Base-by-base conservation (phyloP, 2,329 filamentous ascomycete species). In the Aspergillus sp. region DNA sequence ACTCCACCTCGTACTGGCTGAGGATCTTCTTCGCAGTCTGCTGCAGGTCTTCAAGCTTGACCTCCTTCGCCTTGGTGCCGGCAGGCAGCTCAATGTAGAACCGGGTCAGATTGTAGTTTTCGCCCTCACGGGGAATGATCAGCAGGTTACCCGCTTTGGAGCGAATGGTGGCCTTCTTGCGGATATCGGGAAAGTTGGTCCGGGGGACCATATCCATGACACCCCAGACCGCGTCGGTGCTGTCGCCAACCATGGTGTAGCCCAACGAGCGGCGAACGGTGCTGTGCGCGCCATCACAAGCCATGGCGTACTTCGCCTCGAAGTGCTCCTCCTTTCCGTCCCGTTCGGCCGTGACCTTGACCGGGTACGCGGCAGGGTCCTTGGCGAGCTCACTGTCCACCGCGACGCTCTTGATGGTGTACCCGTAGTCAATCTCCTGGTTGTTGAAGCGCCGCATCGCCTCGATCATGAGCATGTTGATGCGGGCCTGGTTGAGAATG, bases 51-150 rank as follows among this genome's bases (percentile, higher is more conserved):
- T 76, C 75, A 0, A 85, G 68, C 2, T 68, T 80, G 32, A 87
- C 79, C 17, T 77, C 72, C 52, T 76, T 79, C 1, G 79, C 74
- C 2, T 76, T 75, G 0, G 77, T 81, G 5, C 77, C 76, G 0
- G 63, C 61, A 0, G 79, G 77, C 1, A 87, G 65, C 63, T 87
- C 79, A 51, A 86, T 83, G 65, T 86, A 87, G 64, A 86, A 82
- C 13, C 85, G 79, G 1, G 80, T 81, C 56, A 87, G 68, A 46
- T 78, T 78, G 2, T 78, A 67, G 47, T 77, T 78, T 1, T 79
- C 78, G 3, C 78, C 79, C 64, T 81, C 79, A n/a, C 79, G 74
- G 0, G 79, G 78, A 36, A 82, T 81, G 50, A 81, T 76, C 60
- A 80, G 56, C 11, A 80, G 52, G 17, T 73, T 79, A 3, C 78